Base-by-base conservation (phyloP, 1,284 basidiomycete species). In the Wallemia mellicola region DNA sequence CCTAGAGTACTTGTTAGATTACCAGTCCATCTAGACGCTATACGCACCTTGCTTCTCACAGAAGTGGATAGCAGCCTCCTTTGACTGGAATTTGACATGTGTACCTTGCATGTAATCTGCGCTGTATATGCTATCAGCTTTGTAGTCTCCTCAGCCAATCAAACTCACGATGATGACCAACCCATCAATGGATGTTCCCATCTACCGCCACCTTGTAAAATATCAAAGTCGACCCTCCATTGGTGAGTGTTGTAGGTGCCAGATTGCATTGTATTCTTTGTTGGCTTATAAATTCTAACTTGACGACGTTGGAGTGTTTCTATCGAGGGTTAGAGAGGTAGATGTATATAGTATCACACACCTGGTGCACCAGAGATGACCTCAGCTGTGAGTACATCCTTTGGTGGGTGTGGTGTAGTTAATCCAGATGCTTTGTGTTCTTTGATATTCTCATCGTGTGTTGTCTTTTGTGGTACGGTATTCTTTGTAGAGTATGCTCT, bases 181-280 rank as follows among this genome's bases (percentile, higher is more conserved):
- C 92, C 92, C 86, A 98, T 98, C 66, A 98, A 71, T n/a, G 88
- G 87, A 69, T 96, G 96, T 76, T 95, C 89, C 92, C 92, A 98
- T 62, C 92, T 77, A 15, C 85, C 89, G 28, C 78, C 81, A 54
- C 89, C 87, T 64, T 80, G 80, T 22, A 96, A 73, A 61, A 82
- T 82, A 66, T 98, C 92, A 75, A 83, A 98, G 72, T 98, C 92
- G 67, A 98, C 80, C 64, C 87, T 76, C 92, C 92, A 98, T 66
- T 82, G 79, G 65, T 82, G 78, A 24, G 81, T 81, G 72, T 92
- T 91, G 59, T 79, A 81, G 57, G 80, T 77, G 59, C 87, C 91
- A 59, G 86, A 89, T 71, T 95, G 89, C 79, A 92, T 96, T 9
- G 91, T 92, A 64, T 87, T 88, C 64, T 87, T 83, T 24, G 89